Conservation (phyloP, 257 asterid genomes). For the Fraxinus anomala region DNA sequence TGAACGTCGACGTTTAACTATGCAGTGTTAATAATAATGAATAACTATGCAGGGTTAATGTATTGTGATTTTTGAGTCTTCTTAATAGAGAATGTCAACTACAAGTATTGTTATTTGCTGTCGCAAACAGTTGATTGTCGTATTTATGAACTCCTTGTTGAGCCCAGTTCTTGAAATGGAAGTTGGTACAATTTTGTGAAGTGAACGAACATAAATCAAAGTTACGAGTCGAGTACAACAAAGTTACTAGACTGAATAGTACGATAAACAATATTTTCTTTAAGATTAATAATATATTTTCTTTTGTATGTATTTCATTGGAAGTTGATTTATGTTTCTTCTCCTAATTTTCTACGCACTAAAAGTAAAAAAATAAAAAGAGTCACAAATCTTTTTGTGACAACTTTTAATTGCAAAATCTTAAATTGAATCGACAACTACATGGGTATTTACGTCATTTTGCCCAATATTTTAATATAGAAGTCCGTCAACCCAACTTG, state of each 20-base stretch:
- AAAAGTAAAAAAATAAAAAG: no score
- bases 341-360: no score
- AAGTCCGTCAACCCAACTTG: slow-evolving; percentile 12
- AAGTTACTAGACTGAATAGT: neutral
- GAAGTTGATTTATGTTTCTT: no score
- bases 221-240: neutral
- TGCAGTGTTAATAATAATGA: no score
- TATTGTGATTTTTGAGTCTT: no score
- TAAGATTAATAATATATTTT: no score
- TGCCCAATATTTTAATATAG: neutral
- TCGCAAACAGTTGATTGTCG: slow-evolving; percentile 16
- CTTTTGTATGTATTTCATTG: no score
- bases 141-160: slow-evolving; percentile 20
- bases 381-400: neutral
- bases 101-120: neutral
- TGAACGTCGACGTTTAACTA: no score
- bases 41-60: no score
- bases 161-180: slow-evolving; percentile 16
- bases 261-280: neutral
- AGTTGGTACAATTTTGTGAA: slow-evolving; percentile 2
- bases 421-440: neutral
- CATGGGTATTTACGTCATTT: slow-evolving; percentile 32
- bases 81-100: slow-evolving; percentile 20
- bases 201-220: neutral
- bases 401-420: neutral